Percentiles rank a stretch among this genome's conserved stretches.
phyloP scores from a whole-genome alignment of 495 filamentous ascomycete species.

The Choiromyces venosus region DNA sequence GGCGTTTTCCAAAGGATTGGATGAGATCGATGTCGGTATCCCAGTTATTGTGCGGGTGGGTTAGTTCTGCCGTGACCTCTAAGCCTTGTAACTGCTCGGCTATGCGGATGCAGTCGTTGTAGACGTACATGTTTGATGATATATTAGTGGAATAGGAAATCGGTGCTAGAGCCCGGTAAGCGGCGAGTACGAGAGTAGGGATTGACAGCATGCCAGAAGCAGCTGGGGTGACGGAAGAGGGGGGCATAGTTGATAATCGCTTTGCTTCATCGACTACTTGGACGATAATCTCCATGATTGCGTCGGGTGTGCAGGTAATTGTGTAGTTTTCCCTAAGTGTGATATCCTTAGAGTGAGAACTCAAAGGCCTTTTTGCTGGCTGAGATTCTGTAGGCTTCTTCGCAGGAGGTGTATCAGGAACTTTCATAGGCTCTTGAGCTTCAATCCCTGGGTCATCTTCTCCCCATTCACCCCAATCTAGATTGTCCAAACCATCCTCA shows the following conservation, averaged over 20 bases:
- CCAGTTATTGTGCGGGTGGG: constrained; percentile 55
- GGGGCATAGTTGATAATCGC: constrained; percentile 35
- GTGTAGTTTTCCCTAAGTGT: constrained; percentile 82
- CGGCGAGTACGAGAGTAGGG: constrained; percentile 76
- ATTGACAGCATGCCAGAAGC: constrained; percentile 70
- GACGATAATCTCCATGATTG: constrained; percentile 64
- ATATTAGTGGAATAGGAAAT: constrained; percentile 62
- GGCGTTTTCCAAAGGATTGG: constrained; percentile 71
- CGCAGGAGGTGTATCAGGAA: constrained; percentile 20
- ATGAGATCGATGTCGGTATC: constrained; percentile 66
- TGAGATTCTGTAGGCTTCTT: constrained; percentile 18
- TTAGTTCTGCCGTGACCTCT: constrained; percentile 44
- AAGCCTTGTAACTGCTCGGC: constrained; percentile 54
- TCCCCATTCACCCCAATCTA: constrained; percentile 42
- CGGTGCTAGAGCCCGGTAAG: constrained; percentile 83
- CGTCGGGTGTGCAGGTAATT: constrained; percentile 75
- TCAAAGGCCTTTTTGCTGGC: constrained; percentile 1
- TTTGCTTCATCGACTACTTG: constrained; percentile 51
- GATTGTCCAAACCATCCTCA: constrained; percentile 31
- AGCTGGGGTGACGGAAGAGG: constrained; percentile 61
- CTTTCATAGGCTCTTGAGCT: constrained; percentile 16
- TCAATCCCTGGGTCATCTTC: constrained; percentile 30
- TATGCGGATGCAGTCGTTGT: constrained; percentile 83
- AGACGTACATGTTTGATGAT: constrained; percentile 58
- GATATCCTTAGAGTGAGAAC: constrained; percentile 51